These are phyloP conservation scores for Daldinia concentrica DNA, from an alignment of 495 filamentous ascomycete genomes.

Conservation along the genomic window DNA sequence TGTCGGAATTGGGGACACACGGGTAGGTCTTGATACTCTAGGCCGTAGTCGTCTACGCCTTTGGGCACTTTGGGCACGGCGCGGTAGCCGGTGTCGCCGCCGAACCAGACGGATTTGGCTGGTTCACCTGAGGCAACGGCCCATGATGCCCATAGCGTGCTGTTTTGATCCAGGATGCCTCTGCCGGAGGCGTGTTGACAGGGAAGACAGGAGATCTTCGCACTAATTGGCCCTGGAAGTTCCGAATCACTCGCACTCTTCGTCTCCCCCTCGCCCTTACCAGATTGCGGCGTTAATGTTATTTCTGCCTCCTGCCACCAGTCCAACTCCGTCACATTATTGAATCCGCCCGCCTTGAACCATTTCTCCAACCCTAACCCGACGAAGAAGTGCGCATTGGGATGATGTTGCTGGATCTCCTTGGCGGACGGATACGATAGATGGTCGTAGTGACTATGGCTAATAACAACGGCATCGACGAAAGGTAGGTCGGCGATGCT, in stretches of 20 bases:
- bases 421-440: constrained; percentile 78
- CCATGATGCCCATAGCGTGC: constrained; percentile 91
- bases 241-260: constrained; percentile 1
- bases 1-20: constrained; percentile 87
- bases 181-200: constrained; percentile 85
- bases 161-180: constrained; percentile 69
- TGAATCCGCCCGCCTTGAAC: constrained; percentile 75
- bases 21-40: constrained; percentile 72
- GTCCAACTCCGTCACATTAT: constrained; percentile 86
- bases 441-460: constrained; percentile 96
- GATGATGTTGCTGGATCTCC: constrained; percentile 74
- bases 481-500: constrained; percentile 79
- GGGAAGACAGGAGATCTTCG: constrained; percentile 82
- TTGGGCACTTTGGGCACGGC: constrained; percentile 73
- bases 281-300: constrained; percentile 60
- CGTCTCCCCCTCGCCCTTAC: constrained; percentile 44
- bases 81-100: constrained; percentile 83
- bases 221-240: constrained; percentile 64
- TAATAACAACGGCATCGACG: constrained; percentile 90
- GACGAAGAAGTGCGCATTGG: constrained; percentile 87
- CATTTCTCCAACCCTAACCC: constrained; percentile 88
- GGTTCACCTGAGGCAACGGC: constrained; percentile 71
- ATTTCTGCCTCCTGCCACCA: constrained; percentile 93
- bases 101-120: constrained; percentile 78
- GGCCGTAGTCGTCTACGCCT: constrained; percentile 75